These are phyloP conservation scores for Wickerhamomyces silvicola DNA, from an alignment of 805 yeast species.

Conservation along the genomic window DNA sequence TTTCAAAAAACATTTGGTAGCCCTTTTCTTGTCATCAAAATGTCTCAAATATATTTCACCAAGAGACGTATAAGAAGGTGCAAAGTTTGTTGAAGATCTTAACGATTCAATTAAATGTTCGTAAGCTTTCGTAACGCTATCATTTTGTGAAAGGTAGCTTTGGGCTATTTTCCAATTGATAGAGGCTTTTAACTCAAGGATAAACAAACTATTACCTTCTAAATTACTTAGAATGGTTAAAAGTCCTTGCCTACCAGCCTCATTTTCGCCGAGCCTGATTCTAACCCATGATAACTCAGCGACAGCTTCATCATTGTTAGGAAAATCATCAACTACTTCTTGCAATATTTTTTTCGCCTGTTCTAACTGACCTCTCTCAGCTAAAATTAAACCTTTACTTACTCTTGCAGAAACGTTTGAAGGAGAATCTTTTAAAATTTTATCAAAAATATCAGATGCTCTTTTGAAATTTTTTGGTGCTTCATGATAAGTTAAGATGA, in stretches of 20 bases:
- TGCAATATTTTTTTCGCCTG: slow-evolving; percentile 50
- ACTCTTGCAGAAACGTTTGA: slow-evolving; percentile 55
- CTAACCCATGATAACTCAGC: slow-evolving; percentile 78
- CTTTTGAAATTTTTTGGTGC: slow-evolving; percentile 81
- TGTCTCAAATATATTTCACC: slow-evolving; percentile 65
- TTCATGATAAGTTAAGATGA: slow-evolving; percentile 75
- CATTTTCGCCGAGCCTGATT: slow-evolving; percentile 44
- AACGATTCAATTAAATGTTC: slow-evolving; percentile 54
- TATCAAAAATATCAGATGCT: slow-evolving; percentile 68
- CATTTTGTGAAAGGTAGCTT: slow-evolving; percentile 37
- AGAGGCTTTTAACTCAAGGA: slow-evolving; percentile 51
- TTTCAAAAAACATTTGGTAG: slow-evolving; percentile 79
- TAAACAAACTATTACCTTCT: slow-evolving; percentile 44
- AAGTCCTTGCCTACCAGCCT: slow-evolving; percentile 48
- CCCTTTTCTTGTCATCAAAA: slow-evolving; percentile 55
- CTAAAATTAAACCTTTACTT: slow-evolving; percentile 75
- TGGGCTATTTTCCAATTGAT: slow-evolving; percentile 71
- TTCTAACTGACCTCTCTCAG: slow-evolving; percentile 53
- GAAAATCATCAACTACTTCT: slow-evolving; percentile 40
- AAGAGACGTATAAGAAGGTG: slow-evolving; percentile 76
- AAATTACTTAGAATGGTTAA: slow-evolving; percentile 26
- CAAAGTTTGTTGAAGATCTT: slow-evolving; percentile 55
- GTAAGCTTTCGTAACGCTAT: slow-evolving; percentile 43
- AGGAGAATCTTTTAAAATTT: slow-evolving; percentile 42
- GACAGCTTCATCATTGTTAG: slow-evolving; percentile 53